Conservation (phyloP, 2,329 filamentous ascomycete genomes). For the Gnomoniopsis smithogilvyi region DNA sequence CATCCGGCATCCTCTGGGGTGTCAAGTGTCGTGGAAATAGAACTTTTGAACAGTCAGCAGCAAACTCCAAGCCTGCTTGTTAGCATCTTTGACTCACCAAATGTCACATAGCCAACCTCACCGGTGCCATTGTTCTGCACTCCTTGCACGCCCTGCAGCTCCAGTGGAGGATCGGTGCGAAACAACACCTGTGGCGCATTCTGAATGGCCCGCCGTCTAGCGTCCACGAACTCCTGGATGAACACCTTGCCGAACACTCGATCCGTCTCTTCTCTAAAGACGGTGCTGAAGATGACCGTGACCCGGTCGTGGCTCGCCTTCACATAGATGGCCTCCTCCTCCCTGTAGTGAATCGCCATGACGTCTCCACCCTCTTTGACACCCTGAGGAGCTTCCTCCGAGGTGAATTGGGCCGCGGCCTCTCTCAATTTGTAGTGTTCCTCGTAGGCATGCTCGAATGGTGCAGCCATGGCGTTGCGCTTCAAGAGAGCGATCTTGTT, state of each 20-base stretch:
- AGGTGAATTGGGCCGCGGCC: conserved; percentile 87
- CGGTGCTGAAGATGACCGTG: conserved; percentile 97
- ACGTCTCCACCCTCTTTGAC: conserved; percentile 85
- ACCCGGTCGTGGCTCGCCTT: conserved; percentile 97
- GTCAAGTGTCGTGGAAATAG: conserved; percentile 95
- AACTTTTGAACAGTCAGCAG: conserved; percentile 49
- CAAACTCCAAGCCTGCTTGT: neutral
- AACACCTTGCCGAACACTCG: conserved; percentile 98
- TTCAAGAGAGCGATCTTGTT: conserved; percentile 87
- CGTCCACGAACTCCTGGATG: conserved; percentile 97
- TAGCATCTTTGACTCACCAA: conserved; percentile 60
- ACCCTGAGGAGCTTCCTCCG: conserved; percentile 90
- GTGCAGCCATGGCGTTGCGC: conserved; percentile 97
- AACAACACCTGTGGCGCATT: conserved; percentile 98
- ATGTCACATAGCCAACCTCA: conserved; percentile 96
- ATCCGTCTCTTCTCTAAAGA: conserved; percentile 97
- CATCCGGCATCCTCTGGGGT: conserved; percentile 83
- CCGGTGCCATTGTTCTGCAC: conserved; percentile 71
- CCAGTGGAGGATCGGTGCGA: conserved; percentile 88
- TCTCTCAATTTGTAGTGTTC: conserved; percentile 85
- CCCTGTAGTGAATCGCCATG: conserved; percentile 96
- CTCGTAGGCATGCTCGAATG: conserved; percentile 95
- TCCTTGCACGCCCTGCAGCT: conserved; percentile 84
- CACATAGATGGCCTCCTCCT: conserved; percentile 98
- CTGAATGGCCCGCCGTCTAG: conserved; percentile 89